Evolutionary conservation across 371 early-diverging fungal species (phyloP).

Genomic region (Rhizopus sp.): DNA sequence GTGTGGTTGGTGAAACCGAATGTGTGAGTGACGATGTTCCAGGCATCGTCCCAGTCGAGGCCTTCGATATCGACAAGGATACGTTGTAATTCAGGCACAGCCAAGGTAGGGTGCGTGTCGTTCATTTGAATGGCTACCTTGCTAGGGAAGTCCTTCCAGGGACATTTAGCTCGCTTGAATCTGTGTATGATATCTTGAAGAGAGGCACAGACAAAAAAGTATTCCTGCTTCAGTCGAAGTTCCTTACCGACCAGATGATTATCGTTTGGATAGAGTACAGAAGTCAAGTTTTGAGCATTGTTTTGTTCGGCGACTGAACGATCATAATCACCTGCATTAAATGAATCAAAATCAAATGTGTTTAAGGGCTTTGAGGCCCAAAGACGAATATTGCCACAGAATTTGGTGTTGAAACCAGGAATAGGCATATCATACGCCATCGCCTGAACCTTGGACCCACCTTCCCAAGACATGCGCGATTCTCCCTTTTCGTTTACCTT

Average conservation of each 20-base stretch:
- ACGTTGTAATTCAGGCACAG: conserved; percentile 89
- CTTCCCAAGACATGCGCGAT: conserved; percentile 79
- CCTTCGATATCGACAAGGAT: conserved; percentile 87
- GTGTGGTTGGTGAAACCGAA: conserved; percentile 97
- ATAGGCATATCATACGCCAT: conserved; percentile 94
- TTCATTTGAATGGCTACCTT: conserved; percentile 94
- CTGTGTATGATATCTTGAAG: conserved; percentile 86
- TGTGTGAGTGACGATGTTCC: conserved; percentile 83
- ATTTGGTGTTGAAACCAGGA: conserved; percentile 85
- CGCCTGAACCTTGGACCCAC: conserved; percentile 80
- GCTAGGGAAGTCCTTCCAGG: conserved; percentile 86
- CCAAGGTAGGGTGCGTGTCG: conserved; percentile 82
- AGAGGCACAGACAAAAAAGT: conserved; percentile 90
- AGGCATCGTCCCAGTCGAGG: conserved; percentile 91
- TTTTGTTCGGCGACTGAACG: conserved; percentile 86
- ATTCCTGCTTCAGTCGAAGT: conserved; percentile 93
- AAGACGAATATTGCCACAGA: conserved; percentile 91
- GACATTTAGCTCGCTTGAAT: conserved; percentile 81
- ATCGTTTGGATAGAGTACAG: conserved; percentile 93
- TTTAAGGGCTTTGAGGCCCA: conserved; percentile 87
- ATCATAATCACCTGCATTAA: conserved; percentile 91
- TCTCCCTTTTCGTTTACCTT: conserved; percentile 63
- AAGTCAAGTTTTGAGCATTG: conserved; percentile 89
- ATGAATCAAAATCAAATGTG: conserved; percentile 78
- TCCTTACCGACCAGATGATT: conserved; percentile 93